A percentile compares a stretch with the other conserved stretches of the same genome.
Conservation (phyloP, 495 filamentous ascomycete species). For the Hyaloscypha finlandica region DNA sequence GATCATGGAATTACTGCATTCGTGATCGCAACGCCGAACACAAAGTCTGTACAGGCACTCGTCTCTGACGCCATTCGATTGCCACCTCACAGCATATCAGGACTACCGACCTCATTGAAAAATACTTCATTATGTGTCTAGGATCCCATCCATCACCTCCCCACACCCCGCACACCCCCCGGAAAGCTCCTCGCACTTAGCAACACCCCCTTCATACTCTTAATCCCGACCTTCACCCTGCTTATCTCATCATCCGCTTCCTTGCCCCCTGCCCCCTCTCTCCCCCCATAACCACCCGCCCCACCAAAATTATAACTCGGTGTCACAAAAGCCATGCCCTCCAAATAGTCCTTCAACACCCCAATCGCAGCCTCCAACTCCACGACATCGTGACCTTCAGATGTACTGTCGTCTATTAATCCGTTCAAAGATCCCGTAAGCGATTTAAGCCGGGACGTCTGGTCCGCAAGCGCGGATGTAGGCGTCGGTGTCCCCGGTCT, state of each 20-base stretch:
- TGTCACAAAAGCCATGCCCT: slow-evolving; percentile 40
- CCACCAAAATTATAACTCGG: slow-evolving; percentile 24
- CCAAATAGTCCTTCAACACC: slow-evolving; percentile 41
- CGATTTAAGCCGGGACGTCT: slow-evolving; percentile 41
- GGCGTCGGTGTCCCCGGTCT: slow-evolving; percentile 39
- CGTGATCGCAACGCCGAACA: background rate
- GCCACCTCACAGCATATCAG: background rate
- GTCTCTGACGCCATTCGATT: background rate
- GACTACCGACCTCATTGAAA: background rate
- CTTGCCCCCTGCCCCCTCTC: slow-evolving; percentile 44
- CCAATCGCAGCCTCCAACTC: slow-evolving; percentile 34
- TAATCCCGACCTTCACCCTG: slow-evolving; percentile 78
- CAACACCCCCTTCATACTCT: slow-evolving; percentile 90
- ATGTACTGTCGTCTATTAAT: slow-evolving; percentile 49
- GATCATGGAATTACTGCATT: background rate
- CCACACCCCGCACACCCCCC: slow-evolving; percentile 37
- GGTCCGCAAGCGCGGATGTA: slow-evolving; percentile 39
- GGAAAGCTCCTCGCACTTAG: slow-evolving; percentile 74
- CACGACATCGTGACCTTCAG: slow-evolving; percentile 38
- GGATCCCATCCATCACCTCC: slow-evolving; percentile 21
- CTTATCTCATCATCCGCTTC: slow-evolving; percentile 75
- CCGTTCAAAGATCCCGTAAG: slow-evolving; percentile 55
- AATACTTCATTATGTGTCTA: background rate
- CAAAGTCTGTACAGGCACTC: background rate
- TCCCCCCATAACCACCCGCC: slow-evolving; percentile 21